These are phyloP conservation scores for Echinochloa phyllopogon DNA, from an alignment of 176 grass and related monocot species.

Conservation along the genomic window DNA sequence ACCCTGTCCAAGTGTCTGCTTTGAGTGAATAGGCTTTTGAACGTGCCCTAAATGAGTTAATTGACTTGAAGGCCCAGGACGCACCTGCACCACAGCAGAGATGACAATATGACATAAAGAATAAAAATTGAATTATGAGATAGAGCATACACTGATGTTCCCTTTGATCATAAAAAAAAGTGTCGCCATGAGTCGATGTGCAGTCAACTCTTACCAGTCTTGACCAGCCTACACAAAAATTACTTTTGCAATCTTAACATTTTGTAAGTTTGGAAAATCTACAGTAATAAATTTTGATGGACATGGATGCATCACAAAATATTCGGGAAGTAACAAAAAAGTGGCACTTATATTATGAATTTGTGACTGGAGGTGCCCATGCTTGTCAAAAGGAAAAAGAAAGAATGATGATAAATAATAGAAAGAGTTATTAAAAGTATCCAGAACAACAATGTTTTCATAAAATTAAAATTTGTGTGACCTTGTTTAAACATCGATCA, in stretches of 20 bases:
- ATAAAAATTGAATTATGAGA: conserved; percentile 39
- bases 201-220: neutral
- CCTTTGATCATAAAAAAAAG: conserved; percentile 37
- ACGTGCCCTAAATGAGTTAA: conserved; percentile 36
- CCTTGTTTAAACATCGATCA: neutral
- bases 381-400: neutral
- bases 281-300: neutral
- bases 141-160: neutral
- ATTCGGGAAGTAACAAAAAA: neutral
- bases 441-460: neutral
- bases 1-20: conserved; percentile 20
- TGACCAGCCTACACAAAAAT: conserved; percentile 3
- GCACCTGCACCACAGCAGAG: conserved; percentile 30
- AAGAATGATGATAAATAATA: conserved; percentile 2
- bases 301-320: neutral
- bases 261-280: neutral
- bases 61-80: conserved; percentile 31
- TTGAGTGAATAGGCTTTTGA: conserved; percentile 28
- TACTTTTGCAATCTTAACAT: conserved; percentile 5
- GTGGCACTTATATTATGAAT: neutral
- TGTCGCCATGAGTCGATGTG: neutral
- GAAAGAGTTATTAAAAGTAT: neutral
- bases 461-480: conserved; percentile 9
- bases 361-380: neutral
- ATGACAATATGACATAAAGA: neutral